Evolutionary conservation across 371 early-diverging fungal species (phyloP), one percentile per base, ranked within the genome.

Genomic region (Rhizopus delemar): DNA sequence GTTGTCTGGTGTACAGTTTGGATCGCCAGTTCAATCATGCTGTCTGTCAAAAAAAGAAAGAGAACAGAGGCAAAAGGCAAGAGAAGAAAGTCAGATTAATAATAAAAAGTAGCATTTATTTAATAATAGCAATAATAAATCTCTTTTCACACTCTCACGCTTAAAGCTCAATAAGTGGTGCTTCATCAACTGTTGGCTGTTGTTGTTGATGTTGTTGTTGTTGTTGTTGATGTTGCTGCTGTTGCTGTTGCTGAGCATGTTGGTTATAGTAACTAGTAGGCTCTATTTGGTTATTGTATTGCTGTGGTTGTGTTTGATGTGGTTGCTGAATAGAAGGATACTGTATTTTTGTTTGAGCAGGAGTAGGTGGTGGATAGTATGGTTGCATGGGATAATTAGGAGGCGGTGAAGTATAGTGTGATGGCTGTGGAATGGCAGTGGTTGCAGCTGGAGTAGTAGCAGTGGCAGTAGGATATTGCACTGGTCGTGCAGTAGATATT

Each of bases 41-140:
- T 57, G 36, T 63, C 72, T 2, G 50, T 80, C 8, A 34, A 51
- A 35, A 77, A 64, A 46, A 64, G 68, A 56, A 65, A 65, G 54
- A 61, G 72, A 39, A 56, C 62, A 31, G 80, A 80, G 31, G 77
- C 74, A 31, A 80, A 80, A 56, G 80, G 80, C 29, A 80, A 80
- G 51, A 65, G 77, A 64, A 75, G 77, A 48, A 69, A 69, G 31
- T 77, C 80, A 36, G 77, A 80, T 55, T 80, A 70, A 53, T 46
- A 15, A 35, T 8, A 36, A 36, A 36, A 36, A 36, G 11, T 36
- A 8, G 36, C 8, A 8, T 36, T 36, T 36, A 8, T 36, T 36
- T 36, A 36, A 8, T 36, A 8, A 11, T 36, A 8, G 11, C 6
- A 36, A 8, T 8, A 36, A 36, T 43, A 22, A 22, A 22, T 22